Evolutionary conservation across 2,329 filamentous ascomycete genomes (phyloP), one percentile per base, ranked within the genome.

Genomic region (Pestalotiopsis sp.): DNA sequence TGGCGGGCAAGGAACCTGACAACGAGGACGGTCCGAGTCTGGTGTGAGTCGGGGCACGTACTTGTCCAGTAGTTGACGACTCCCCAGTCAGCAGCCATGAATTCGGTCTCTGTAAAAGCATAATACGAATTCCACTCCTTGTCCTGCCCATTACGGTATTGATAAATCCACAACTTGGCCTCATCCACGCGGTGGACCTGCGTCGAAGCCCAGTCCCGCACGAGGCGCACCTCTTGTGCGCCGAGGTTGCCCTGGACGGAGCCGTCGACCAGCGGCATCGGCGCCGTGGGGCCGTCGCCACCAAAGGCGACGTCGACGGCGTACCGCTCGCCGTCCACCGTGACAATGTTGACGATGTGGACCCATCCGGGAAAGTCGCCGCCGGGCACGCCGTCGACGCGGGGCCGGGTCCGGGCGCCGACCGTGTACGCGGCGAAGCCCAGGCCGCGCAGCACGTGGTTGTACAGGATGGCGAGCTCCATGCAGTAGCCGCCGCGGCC

Each of bases 21-120:
- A 68, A 87, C 84, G 23, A 91, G 76, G 45, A 91, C 77, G 2
- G 76, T 83, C 67, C 82, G 80, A 12, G 85, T 87, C 76, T 92
- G 91, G 75, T 84, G 87, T 68, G 82, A 86, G 38, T 77, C 76
- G 25, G 80, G 77, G 67, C 79, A 81, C 59, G 82, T 83, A 71
- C 86, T 88, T 1, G 86, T 88, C 61, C 76, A 86, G 72, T 82
- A 87, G 76, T 88, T 92, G 81, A 91, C 83, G 5, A 90, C 81
- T 45, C 83, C 84, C 73, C 89, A 92, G 77, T 93, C 91, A 58
- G 81, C 77, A 3, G 84, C 85, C 41, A 88, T 76, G 77, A 91
- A 92, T 77, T 92, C 90, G 17, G 85, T 81, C 70, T 92, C 88
- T 2, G 86, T 85, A 77, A 94, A 94, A 70, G 85, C 87, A 77